Base-by-base conservation (phyloP, 371 early-diverging fungal species). In the Smittium culicis region DNA sequence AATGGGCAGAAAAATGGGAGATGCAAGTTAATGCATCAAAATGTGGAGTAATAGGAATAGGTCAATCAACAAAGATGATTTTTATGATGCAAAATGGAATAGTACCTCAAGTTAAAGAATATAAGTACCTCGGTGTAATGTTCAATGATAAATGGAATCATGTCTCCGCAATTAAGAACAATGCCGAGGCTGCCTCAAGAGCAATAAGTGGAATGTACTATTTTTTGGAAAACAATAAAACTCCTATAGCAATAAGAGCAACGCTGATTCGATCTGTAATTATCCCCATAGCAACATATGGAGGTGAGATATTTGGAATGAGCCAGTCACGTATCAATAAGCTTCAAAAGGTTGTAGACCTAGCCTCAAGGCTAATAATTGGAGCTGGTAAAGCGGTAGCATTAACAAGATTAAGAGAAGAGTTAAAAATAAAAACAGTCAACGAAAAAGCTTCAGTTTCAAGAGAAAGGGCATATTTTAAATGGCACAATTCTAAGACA, bases 261-360 rank as follows among this genome's bases (percentile, higher is more conserved):
- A 59, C 32, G n/a, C 14, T 59, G 11, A 32, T 59, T n/a, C 5
- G 60, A 59, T 59, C 60, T 29, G 60, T 59, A 5, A 11, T 59
- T 11, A 59, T 59, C 5, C 60, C 60, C 11, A 59, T 59, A 59
- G 60, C 25, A 14, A 29, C 30, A 11, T 59, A 59, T 25, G 14
- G 60, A 59, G 60, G 60, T 5, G 25, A 59, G 25, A 27, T 59
- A 59, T 59, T 59, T 59, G 60, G 60, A 59, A 59, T 59, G 60
- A 59, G 60, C 25, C 5, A 59, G n/a, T 5, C 5, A 59, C 11
- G 60, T 11, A 11, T 11, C 25, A 59, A 59, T 5, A 27, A 27
- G n/a, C 5, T 25, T 11, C 60, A 59, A 59, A 59, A 11, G 11
- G 60, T 59, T 29, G 32, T 59, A 16, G 60, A 59, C 5, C 16